Evolutionary conservation across 2,329 filamentous ascomycete genomes (phyloP), one percentile per base, ranked within the genome.

Genomic region (Pestalotiopsis sp.): DNA sequence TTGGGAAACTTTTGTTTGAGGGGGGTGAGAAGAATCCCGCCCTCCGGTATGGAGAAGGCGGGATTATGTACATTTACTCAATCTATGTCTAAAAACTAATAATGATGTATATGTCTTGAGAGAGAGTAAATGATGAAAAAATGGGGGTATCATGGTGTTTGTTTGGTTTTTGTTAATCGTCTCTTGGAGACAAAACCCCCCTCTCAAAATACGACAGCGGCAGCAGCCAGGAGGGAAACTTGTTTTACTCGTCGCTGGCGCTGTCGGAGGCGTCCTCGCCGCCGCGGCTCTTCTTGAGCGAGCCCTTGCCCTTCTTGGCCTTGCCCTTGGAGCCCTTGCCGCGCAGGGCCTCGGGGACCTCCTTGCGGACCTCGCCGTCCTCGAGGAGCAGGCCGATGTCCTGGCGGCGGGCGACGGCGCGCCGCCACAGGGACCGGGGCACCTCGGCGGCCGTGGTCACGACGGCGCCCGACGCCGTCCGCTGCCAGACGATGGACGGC

Each of bases 341-440:
- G 13, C 82, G 76, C 27, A 83, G 71, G 25, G 75, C 80, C 23
- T 80, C 76, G 0, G 82, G 82, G 1, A 84, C 76, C 71, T 84
- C 82, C 73, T 82, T 83, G 60, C 77, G 78, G 23, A 82, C 79
- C 72, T 80, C 75, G 11, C 82, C 82, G 67, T 83, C 76, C 75
- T 84, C 82, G 69, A 80, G 82, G 58, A 84, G 73, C 1, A 83
- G 70, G 4, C 82, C 82, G 41, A 84, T 78, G 68, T 83, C 82
- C 1, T 79, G 76, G 4, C 81, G 75, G 20, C 82, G 75, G 3
- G 80, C 82, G 4, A 83, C 78, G 2, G 77, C 82, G 73, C 81
- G 82, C 71, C 80, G 81, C 82, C 82, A 84, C 64, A 80, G 74
- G 13, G 68, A 72, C 71, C 77, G 80, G 17, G 75, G 73, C 12